These are phyloP conservation scores for Pseudonitzschia multiseries DNA, from an alignment of 108 stramenopile species.

Conservation along the genomic window DNA sequence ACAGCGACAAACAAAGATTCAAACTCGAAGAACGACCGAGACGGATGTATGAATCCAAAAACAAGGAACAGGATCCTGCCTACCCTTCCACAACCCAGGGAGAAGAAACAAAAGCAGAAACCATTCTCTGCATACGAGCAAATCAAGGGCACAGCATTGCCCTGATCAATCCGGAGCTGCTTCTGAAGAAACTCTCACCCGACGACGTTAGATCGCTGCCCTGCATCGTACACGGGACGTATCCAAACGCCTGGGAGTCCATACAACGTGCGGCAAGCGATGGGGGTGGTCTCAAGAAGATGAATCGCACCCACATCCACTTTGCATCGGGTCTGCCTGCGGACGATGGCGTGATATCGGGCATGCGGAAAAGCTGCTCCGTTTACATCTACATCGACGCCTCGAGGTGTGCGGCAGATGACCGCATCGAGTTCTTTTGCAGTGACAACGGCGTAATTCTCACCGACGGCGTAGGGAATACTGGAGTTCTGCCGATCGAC, in stretches of 20 bases:
- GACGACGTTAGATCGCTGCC: conserved; percentile 46
- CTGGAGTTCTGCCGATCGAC: conserved; percentile 59
- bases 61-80: background rate
- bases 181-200: conserved; percentile 48
- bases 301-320: conserved; percentile 83
- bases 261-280: conserved; percentile 22
- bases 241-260: conserved; percentile 58
- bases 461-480: conserved; percentile 55
- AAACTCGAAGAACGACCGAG: conserved; percentile 39
- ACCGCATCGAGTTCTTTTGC: conserved; percentile 54
- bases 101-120: conserved; percentile 11
- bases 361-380: conserved; percentile 67
- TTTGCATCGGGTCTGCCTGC: conserved; percentile 72
- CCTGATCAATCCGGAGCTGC: conserved; percentile 45
- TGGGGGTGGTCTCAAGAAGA: conserved; percentile 47
- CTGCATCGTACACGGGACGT: conserved; percentile 77
- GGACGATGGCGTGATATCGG: conserved; percentile 69
- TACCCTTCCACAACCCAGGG: background rate
- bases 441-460: conserved; percentile 79
- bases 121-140: conserved; percentile 75
- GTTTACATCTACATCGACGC: conserved; percentile 73
- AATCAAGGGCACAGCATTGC: conserved; percentile 82
- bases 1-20: conserved; percentile 75
- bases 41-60: conserved; percentile 16
- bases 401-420: conserved; percentile 55